Percentiles rank a stretch among this genome's conserved stretches.
Evolutionary conservation across 1,284 basidiomycete genomes (phyloP).

Genomic region (Entoloma clypeatum): DNA sequence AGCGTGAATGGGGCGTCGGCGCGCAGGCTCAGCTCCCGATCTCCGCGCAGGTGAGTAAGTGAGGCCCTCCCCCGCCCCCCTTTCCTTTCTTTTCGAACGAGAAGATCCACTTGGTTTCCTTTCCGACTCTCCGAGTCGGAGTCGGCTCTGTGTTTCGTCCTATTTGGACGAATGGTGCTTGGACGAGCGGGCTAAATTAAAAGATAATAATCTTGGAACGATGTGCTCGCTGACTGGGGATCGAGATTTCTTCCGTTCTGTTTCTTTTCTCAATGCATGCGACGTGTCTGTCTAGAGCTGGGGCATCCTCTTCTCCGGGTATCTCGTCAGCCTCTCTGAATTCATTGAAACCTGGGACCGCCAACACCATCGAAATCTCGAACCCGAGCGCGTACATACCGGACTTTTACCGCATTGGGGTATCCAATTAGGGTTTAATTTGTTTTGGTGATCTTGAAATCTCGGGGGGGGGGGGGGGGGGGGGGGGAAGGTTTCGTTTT

Average conservation of each 20-base stretch:
- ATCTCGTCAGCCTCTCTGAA: constrained; percentile 37
- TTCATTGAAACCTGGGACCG: constrained; percentile 41
- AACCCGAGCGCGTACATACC: constrained; percentile 39
- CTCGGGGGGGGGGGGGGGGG: no score
- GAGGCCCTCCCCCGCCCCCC: not conserved
- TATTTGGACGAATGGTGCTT: no score
- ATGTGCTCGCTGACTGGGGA: no score
- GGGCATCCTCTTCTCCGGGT: constrained; percentile 41
- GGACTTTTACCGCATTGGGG: constrained; percentile 40
- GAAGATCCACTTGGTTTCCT: no score
- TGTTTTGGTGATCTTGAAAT: not conserved
- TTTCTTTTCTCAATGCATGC: constrained; percentile 7
- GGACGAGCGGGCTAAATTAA: no score
- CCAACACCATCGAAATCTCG: constrained; percentile 39
- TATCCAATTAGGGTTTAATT: constrained; percentile 22
- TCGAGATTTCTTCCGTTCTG: not conserved
- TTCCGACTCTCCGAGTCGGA: no score
- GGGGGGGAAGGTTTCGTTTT: no score
- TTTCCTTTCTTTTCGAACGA: no score
- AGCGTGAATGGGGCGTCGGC: constrained; percentile 42
- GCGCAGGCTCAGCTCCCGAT: constrained; percentile 46
- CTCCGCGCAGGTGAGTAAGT: constrained; percentile 44
- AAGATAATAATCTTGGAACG: no score
- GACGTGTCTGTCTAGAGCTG: constrained; percentile 31
- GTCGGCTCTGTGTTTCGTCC: no score